A percentile compares a stretch with the other conserved stretches of the same genome.
phyloP scores from a whole-genome alignment of 2,329 filamentous ascomycete species.

The Cladosporium halotolerans region DNA sequence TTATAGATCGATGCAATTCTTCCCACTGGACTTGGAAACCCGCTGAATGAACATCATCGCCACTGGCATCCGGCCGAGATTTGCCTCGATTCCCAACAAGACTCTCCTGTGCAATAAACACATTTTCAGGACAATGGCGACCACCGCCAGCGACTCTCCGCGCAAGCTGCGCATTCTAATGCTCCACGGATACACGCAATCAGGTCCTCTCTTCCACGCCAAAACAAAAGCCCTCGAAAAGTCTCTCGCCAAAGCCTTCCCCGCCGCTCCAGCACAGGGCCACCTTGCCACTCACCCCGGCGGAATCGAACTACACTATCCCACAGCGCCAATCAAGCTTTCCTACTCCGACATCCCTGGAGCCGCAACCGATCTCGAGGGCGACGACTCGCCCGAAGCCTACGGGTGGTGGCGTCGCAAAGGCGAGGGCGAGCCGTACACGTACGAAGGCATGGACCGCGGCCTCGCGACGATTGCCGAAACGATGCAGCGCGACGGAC shows the following conservation, averaged over 20 bases:
- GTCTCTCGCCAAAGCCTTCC: constrained; percentile 67
- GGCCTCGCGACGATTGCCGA: constrained; percentile 60
- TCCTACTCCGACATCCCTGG: constrained; percentile 49
- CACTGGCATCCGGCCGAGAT: not conserved
- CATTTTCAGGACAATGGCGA: constrained; percentile 9
- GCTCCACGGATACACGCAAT: constrained; percentile 77
- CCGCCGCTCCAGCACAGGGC: constrained; percentile 48
- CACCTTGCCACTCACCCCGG: constrained; percentile 31
- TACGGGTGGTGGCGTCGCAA: constrained; percentile 80
- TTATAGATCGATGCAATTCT: not conserved
- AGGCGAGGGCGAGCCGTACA: constrained; percentile 48
- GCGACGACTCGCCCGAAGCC: constrained; percentile 45
- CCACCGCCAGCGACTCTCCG: not conserved
- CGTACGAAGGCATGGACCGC: constrained; percentile 62
- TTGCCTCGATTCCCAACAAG: not conserved
- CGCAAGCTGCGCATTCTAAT: constrained; percentile 42
- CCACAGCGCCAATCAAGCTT: constrained; percentile 40
- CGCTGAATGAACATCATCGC: not conserved
- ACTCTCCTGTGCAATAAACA: not conserved
- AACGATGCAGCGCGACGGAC: constrained; percentile 56
- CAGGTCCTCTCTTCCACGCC: constrained; percentile 72
- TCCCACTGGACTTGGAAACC: too few relatives aligned
- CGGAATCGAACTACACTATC: constrained; percentile 41
- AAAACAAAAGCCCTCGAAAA: constrained; percentile 88
- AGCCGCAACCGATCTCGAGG: constrained; percentile 43